Percentiles rank a stretch among this genome's conserved stretches.
These are phyloP conservation scores for Hordeum marinum DNA, from an alignment of 176 grass and related monocot species.

Conservation along the genomic window DNA sequence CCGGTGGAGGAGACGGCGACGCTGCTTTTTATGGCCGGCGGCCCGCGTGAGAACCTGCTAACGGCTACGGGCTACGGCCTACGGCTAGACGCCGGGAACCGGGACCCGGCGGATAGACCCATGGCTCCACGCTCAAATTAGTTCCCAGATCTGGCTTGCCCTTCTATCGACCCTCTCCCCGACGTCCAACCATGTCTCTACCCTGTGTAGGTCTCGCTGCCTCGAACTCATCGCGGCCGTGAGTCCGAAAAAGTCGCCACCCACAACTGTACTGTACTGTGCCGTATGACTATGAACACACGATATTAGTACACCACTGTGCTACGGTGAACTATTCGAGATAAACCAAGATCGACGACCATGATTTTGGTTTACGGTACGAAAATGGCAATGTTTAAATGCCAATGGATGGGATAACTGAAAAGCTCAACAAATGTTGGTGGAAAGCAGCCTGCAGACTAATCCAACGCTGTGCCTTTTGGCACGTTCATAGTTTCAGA, in stretches of 20 bases:
- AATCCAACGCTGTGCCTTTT: not conserved
- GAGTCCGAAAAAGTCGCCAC: not conserved
- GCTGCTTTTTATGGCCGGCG: not conserved
- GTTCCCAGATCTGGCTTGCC: not conserved
- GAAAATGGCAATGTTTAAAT: not conserved
- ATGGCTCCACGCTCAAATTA: not conserved
- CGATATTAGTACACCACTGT: not conserved
- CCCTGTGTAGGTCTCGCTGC: not conserved
- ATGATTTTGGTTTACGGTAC: too few species aligned
- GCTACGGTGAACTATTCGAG: not conserved
- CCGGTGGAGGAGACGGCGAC: too few species aligned
- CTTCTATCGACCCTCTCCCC: not conserved
- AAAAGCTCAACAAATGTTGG: not conserved
- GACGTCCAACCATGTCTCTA: slow-evolving; percentile 23
- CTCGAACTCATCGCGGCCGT: not conserved
- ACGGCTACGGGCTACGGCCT: too few species aligned
- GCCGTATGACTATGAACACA: too few species aligned
- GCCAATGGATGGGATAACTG: not conserved
- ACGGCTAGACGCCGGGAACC: too few species aligned
- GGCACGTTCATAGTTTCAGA: not conserved
- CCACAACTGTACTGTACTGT: not conserved
- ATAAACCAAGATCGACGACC: too few species aligned
- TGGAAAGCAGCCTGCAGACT: not conserved
- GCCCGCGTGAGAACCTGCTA: not conserved
- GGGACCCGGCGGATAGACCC: not conserved